A percentile compares a stretch with the other conserved stretches of the same genome.
Conservation (phyloP, 1,139 yeast species). For the Scheffersomyces segobiensis region DNA sequence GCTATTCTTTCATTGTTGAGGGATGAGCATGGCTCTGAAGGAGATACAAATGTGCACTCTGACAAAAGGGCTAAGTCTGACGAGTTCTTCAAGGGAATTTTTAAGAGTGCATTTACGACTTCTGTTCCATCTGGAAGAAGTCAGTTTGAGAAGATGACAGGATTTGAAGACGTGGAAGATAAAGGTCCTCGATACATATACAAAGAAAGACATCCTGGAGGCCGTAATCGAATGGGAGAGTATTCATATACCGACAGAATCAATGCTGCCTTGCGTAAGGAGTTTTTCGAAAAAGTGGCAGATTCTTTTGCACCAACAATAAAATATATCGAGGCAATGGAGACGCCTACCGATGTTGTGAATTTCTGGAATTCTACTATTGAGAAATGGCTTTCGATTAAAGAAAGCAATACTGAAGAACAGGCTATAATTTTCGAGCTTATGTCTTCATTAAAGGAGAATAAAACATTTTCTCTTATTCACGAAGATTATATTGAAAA, state of each 20-base stretch:
- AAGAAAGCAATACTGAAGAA: not conserved
- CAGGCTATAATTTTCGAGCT: not conserved
- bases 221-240: not conserved
- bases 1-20: not conserved
- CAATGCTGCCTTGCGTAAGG: conserved; percentile 11
- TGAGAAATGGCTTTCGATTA: conserved; percentile 12
- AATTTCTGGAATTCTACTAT: conserved; percentile 16
- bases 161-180: conserved; percentile 1
- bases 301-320: conserved; percentile 28
- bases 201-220: not conserved
- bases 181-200: not conserved
- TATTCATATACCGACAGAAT: conserved; percentile 6
- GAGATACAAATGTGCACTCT: not conserved
- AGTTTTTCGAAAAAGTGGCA: conserved; percentile 18
- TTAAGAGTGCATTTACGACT: not conserved
- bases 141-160: not conserved
- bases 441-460: not conserved
- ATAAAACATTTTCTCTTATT: not conserved
- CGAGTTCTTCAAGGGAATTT: not conserved
- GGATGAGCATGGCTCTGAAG: not conserved
- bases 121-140: not conserved
- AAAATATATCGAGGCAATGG: conserved; percentile 17
- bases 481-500: conserved; percentile 20
- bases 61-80: not conserved
- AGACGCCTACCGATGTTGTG: conserved; percentile 12